These are phyloP conservation scores for Paxillus ammoniavirescens DNA, from an alignment of 768 basidiomycete genomes.

Conservation along the genomic window DNA sequence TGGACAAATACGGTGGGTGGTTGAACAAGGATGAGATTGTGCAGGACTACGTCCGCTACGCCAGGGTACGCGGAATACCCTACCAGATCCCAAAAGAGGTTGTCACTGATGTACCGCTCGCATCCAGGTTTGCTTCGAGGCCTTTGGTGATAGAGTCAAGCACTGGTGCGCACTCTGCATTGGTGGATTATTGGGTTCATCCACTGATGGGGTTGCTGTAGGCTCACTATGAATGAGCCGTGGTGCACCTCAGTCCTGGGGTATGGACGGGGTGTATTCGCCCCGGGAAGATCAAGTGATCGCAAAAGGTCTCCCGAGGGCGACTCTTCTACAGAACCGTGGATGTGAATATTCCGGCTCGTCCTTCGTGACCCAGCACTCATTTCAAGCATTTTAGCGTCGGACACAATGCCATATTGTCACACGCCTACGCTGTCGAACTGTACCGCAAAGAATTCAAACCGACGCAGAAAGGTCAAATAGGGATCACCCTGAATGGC, in stretches of 20 bases:
- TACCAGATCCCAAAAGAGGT: slow-evolving; percentile 6
- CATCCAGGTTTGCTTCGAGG: slow-evolving; percentile 59
- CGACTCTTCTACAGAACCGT: slow-evolving; percentile 64
- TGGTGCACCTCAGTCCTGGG: slow-evolving; percentile 71
- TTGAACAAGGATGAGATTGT: slow-evolving; percentile 68
- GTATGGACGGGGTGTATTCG: slow-evolving; percentile 70
- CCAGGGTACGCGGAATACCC: slow-evolving; percentile 39
- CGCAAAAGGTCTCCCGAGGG: slow-evolving; percentile 57
- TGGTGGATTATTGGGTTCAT: slow-evolving; percentile 9
- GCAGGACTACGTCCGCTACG: slow-evolving; percentile 62
- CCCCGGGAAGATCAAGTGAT: slow-evolving; percentile 68
- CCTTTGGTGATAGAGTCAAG: slow-evolving; percentile 75
- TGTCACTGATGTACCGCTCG: neutral
- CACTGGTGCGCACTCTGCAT: slow-evolving; percentile 48
- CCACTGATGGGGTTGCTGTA: slow-evolving; percentile 27
- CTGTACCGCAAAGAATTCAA: slow-evolving; percentile 69
- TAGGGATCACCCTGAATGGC: slow-evolving; percentile 80
- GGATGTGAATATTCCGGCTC: slow-evolving; percentile 50
- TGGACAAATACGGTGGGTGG: slow-evolving; percentile 77
- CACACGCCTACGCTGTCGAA: slow-evolving; percentile 68
- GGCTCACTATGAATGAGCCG: slow-evolving; percentile 77
- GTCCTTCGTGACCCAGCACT: neutral
- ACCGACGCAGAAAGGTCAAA: slow-evolving; percentile 56
- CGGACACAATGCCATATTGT: slow-evolving; percentile 63
- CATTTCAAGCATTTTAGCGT: slow-evolving; percentile 41